Base-by-base conservation (phyloP, 2,329 filamentous ascomycete species). In the Orbilia ellipsospora region DNA sequence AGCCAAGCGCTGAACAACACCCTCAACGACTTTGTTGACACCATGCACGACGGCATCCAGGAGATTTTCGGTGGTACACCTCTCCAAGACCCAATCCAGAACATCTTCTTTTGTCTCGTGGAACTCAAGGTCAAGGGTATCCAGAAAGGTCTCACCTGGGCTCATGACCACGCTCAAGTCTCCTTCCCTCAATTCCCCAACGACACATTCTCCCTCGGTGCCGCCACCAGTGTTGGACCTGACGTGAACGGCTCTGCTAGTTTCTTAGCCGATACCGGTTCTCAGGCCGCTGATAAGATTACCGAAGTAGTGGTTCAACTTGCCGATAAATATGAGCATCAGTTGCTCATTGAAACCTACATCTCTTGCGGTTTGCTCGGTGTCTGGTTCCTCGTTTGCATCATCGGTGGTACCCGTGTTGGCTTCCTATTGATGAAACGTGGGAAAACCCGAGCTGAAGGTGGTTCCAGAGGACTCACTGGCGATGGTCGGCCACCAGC, bases 121-220 rank as follows among this genome's bases (percentile, higher is more conserved):
- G 89, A 90, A 6, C 86, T 96, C 80, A 98, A 98, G 84, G 87
- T 98, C 77, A 89, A 92, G 78, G 88, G 89, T 20, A 88, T 99
- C 78, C 89, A 98, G 82, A 90, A 91, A 80, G 95, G 91, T 12
- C 86, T 98, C n/a, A 96, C 92, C 0, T 99, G 94, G 94, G 91
- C 97, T 10, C 88, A 92, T 80, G 90, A 98, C 78, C 85, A 98
- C 81, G 93, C 95, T 2, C 88, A 95, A 77, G 87, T 99, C 79
- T 85, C 88, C 73, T 90, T 99, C 79, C 95, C 95, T 0, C 83
- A 88, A 63, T 89, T 98, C 75, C 85, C 88, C 26, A 90, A 92
- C 79, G 87, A 97, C 81, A 92, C 91, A 0, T 96, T 98, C 83
- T 94, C 92, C 72, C 84, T 90, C 63, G 93, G 94, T 50, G 92